Base-by-base conservation (phyloP, 164 flowering plant species). In the Tetracentron sinense region DNA sequence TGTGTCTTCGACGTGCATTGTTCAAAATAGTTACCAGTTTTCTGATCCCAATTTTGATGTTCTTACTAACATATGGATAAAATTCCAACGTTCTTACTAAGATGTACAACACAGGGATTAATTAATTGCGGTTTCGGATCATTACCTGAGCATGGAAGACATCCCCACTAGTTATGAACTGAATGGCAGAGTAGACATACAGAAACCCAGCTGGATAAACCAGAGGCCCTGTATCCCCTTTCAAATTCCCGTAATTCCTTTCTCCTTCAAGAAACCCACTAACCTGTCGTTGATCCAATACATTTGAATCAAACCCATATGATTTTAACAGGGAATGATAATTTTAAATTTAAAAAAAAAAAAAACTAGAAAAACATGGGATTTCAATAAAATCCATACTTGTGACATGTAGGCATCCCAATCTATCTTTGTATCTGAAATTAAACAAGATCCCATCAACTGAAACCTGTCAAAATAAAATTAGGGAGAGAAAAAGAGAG, bases 321-420 rank as follows among this genome's bases (percentile, higher is more conserved):
- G 4, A 56, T 2, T 31, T 33, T 17, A 31, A 54, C 31, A 16
- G 7, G 6, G 3, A 17, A 27, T n/a, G 33, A 11, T 25, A 20
- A 56, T 17, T 1, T 27, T 14, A 14, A 17, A 55, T 7, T 30
- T 10, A 42, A 15, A 29, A 49, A 27, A 54, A 63, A n/a, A 10
- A 0, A 54, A 55, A 57, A 16, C 0, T 30, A 52, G 54, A 58
- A 23, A 63, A 31, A 30, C 8, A 8, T 38, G 49, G 51, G 48
- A 14, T 29, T 42, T 29, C 16, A 53, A 1, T 16, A 28, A 35
- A 31, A 46, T 26, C 26, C 69, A 23, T 25, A 90, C 97, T 86
- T 93, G 98, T 35, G 98, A 83, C 96, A 93, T 90, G 71, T 93
- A 93, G 58, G 98, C 98, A 65, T 93, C 98, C 98, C 98, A 93